Evolutionary conservation across 495 filamentous ascomycete genomes (phyloP).

Genomic region (Trichocladium antarcticum): DNA sequence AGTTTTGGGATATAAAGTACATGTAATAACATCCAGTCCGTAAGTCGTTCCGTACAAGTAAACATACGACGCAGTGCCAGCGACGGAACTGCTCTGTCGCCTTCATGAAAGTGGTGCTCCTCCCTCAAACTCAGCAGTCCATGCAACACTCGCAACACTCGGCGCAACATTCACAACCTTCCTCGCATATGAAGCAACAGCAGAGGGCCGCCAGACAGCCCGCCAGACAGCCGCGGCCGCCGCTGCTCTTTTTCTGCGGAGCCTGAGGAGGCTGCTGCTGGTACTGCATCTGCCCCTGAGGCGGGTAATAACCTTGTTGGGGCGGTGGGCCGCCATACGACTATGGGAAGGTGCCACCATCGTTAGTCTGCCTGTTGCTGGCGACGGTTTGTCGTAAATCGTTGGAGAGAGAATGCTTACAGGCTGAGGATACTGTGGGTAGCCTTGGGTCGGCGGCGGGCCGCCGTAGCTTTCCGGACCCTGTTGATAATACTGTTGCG

Average conservation of each 20-base stretch:
- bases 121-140: slow-evolving; percentile 29
- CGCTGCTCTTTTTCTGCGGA: slow-evolving; percentile 34
- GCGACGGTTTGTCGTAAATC: neutral
- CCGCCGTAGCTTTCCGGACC: slow-evolving; percentile 15
- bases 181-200: slow-evolving; percentile 70
- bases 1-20: no score
- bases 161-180: slow-evolving; percentile 67
- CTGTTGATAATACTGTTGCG: slow-evolving; percentile 27
- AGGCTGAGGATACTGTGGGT: slow-evolving; percentile 24
- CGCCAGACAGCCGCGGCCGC: slow-evolving; percentile 50
- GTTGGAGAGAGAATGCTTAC: slow-evolving; percentile 8
- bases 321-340: slow-evolving; percentile 13
- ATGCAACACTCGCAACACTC: slow-evolving; percentile 57
- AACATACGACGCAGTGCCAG: no score
- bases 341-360: neutral
- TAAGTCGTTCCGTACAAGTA: no score
- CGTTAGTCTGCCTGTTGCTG: neutral
- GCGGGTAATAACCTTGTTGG: slow-evolving; percentile 24
- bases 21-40: no score
- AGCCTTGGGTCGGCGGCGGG: slow-evolving; percentile 5
- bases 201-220: slow-evolving; percentile 59
- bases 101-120: neutral
- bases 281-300: slow-evolving; percentile 37
- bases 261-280: slow-evolving; percentile 49
- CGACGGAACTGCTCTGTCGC: no score